phyloP scores from a whole-genome alignment of 768 basidiomycete genomes.

The Pulveroboletus sp. region DNA sequence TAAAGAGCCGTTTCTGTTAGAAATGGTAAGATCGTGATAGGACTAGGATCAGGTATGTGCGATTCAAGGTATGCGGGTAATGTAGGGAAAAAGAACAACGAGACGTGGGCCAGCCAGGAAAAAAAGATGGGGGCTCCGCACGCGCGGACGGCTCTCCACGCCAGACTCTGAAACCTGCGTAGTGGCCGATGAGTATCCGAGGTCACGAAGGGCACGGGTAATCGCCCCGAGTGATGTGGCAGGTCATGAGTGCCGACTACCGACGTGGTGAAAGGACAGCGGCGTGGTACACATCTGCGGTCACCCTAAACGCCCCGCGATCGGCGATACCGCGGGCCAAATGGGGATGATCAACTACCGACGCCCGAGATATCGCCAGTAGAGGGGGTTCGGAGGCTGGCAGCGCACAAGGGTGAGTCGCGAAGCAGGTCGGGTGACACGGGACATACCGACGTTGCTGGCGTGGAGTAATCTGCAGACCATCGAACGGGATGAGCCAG shows the following conservation, averaged over 20 bases:
- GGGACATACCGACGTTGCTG: slow-evolving; percentile 38
- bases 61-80: slow-evolving; percentile 7
- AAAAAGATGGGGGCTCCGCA: slow-evolving; percentile 9
- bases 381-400: slow-evolving; percentile 41
- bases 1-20: slow-evolving; percentile 25
- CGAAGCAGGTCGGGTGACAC: not conserved
- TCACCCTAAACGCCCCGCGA: slow-evolving; percentile 1
- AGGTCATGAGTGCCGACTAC: slow-evolving; percentile 3
- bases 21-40: slow-evolving; percentile 21
- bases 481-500: slow-evolving; percentile 3
- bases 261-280: not conserved
- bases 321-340: slow-evolving; percentile 5
- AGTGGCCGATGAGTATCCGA: slow-evolving; percentile 5
- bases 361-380: slow-evolving; percentile 47
- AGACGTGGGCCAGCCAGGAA: slow-evolving; percentile 20
- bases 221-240: slow-evolving; percentile 4
- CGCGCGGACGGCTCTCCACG: slow-evolving; percentile 3
- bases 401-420: slow-evolving; percentile 4
- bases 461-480: slow-evolving; percentile 53
- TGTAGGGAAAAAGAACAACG: not conserved
- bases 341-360: slow-evolving; percentile 22
- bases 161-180: slow-evolving; percentile 4
- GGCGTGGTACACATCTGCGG: not conserved
- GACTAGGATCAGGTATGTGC: slow-evolving; percentile 23
- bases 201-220: not conserved